Percentiles rank a stretch among this genome's conserved stretches.
phyloP scores from a whole-genome alignment of 345 rosid species.

The Gynandropsis gynandra region DNA sequence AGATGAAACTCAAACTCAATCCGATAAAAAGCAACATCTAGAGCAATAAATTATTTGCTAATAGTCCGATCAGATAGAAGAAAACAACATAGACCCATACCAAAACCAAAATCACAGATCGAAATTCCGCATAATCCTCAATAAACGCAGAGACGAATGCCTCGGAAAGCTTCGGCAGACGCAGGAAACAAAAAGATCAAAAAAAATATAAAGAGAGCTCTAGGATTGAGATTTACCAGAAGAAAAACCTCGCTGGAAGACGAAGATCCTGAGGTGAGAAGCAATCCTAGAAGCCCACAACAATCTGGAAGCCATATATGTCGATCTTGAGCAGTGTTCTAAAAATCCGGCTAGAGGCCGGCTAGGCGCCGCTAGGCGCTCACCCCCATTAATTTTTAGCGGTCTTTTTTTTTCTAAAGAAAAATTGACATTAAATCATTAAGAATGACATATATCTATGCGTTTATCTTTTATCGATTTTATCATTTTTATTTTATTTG shows the following conservation, averaged over 20 bases:
- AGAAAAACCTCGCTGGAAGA: slow-evolving; percentile 59
- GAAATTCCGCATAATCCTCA: slow-evolving; percentile 4
- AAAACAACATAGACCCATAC: neutral
- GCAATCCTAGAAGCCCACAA: slow-evolving; percentile 95
- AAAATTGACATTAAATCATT: no score
- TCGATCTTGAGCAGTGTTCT: no score
- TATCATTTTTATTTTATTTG: no score
- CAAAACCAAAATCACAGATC: slow-evolving; percentile 19
- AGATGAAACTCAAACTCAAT: neutral
- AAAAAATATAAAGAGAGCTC: neutral
- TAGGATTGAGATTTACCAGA: slow-evolving; percentile 38
- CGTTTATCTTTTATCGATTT: no score
- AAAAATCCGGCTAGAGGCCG: no score
- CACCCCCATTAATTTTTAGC: no score
- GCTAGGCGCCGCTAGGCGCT: no score
- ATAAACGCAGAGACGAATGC: no score
- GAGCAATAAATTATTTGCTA: neutral
- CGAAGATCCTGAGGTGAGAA: slow-evolving; percentile 77
- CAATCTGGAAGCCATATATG: slow-evolving; percentile 55
- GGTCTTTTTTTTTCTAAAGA: no score
- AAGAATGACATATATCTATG: no score
- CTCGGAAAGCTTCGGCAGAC: slow-evolving; percentile 2
- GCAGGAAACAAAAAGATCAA: neutral
- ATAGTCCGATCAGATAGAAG: slow-evolving; percentile 2
- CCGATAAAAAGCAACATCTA: no score